Evolutionary conservation across 2,329 filamentous ascomycete species (phyloP).

Genomic region (Penicillium occitanis): DNA sequence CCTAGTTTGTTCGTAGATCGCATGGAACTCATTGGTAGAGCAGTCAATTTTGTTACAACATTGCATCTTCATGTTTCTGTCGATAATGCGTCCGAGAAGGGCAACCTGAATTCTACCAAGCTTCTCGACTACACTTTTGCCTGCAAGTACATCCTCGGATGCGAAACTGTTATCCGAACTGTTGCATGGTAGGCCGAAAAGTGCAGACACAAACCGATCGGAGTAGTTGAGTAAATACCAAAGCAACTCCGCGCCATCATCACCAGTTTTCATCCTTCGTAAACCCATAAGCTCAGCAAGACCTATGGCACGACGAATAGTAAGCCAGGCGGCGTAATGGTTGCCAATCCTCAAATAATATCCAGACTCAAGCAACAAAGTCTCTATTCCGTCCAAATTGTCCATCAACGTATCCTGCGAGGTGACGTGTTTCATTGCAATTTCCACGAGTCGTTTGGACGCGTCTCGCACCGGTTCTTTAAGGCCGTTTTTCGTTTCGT

Average conservation of each 20-base stretch:
- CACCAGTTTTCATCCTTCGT: slow-evolving; percentile 29
- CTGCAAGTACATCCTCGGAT: slow-evolving; percentile 1
- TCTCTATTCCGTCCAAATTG: slow-evolving; percentile 53
- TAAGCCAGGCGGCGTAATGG: slow-evolving; percentile 52
- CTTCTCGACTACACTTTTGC: slow-evolving; percentile 12
- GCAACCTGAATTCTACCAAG: slow-evolving; percentile 23
- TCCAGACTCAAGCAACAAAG: slow-evolving; percentile 50
- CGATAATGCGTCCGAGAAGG: slow-evolving; percentile 23
- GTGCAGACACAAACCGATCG: slow-evolving; percentile 52
- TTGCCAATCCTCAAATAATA: slow-evolving; percentile 55
- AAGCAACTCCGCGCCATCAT: slow-evolving; percentile 24
- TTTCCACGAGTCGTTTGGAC: slow-evolving; percentile 20
- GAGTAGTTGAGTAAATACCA: slow-evolving; percentile 42
- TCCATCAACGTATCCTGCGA: slow-evolving; percentile 48
- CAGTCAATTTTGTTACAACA: slow-evolving; percentile 15
- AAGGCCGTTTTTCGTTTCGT: slow-evolving; percentile 13
- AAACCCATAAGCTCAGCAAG: slow-evolving; percentile 51
- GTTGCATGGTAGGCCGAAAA: slow-evolving; percentile 51
- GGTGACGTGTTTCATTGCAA: slow-evolving; percentile 33
- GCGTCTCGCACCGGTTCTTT: slow-evolving; percentile 18
- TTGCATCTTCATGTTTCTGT: slow-evolving; percentile 22
- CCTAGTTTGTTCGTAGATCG: slow-evolving; percentile 22
- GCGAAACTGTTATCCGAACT: slow-evolving; percentile 27
- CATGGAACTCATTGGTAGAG: neutral
- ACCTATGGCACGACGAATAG: slow-evolving; percentile 49